Evolutionary conservation across 1,284 basidiomycete species (phyloP), one percentile per base, ranked within the genome.

Genomic region (Omphalotus olearius): DNA sequence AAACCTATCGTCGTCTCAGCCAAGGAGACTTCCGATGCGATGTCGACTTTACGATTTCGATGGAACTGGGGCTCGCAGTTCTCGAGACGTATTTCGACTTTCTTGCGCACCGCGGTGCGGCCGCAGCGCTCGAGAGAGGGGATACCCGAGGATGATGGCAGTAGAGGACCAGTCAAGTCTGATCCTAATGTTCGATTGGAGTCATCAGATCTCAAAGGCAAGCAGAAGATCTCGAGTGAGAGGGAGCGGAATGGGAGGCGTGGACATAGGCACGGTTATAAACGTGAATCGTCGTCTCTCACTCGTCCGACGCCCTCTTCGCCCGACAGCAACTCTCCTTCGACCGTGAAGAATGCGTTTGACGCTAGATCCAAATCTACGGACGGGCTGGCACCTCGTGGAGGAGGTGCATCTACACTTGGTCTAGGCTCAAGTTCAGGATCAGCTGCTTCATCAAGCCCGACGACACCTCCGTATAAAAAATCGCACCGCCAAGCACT

Each of bases 1-100:
- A 59, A 62, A 25, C 65, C 64, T 52, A 72, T 74, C 42, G 58
- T 65, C 11, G 85, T 96, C 26, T 88, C 90, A 0, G 79, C 80
- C 14, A 83, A 83, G 51, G 95, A 97, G 59, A 85, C 93, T 2
- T 80, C 79, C 18, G 83, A 82, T 17, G 93, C 92, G 71, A 53
- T 86, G 83, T 61, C 69, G 69, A 33, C 78, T 75, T 25, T 25
- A 23, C 5, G 39, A n/a, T 53, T 54, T 11, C 20, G 38, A 33
- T 51, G 51, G 33, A 45, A 54, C 4, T 54, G 50, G 25, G 42
- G 43, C 38, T 53, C 50, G 16, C 36, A 44, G 17, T 2, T 33
- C 13, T 33, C 30, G 9, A 33, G 30, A 33, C 30, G 30, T 9
- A 33, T 33, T 9, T 33, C 30, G 30, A 33, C 30, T 9, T 33